A percentile compares a stretch with the other conserved stretches of the same genome.
phyloP scores from a whole-genome alignment of 208 protist species.

The Wallacemonas collosoma region DNA sequence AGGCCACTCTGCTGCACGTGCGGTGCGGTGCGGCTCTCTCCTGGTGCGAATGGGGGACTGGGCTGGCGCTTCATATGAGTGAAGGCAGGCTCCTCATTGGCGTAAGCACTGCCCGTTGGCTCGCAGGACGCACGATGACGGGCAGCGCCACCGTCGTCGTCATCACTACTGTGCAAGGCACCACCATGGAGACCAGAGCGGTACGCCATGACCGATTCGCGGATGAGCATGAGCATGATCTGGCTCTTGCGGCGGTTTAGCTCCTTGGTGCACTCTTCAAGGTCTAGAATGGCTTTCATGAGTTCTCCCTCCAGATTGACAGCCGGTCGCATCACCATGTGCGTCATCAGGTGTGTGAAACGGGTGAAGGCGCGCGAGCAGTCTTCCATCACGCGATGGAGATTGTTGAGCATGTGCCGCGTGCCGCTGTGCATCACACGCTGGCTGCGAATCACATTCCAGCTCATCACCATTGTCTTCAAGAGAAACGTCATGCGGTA shows the following conservation, averaged over 20 bases:
- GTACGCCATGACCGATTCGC: conserved; percentile 47
- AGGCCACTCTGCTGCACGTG: background rate
- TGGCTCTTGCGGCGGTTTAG: conserved; percentile 79
- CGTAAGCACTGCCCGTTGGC: background rate
- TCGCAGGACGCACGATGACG: background rate
- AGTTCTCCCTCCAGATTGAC: conserved; percentile 75
- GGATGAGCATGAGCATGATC: conserved; percentile 82
- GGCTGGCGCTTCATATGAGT: background rate
- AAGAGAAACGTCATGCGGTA: conserved; percentile 80
- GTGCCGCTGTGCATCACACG: conserved; percentile 43
- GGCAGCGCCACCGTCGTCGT: background rate
- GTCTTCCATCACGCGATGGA: conserved; percentile 71
- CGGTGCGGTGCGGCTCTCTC: background rate
- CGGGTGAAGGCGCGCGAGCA: conserved; percentile 57
- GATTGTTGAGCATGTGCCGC: conserved; percentile 54
- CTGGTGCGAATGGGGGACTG: background rate
- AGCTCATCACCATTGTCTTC: conserved; percentile 85
- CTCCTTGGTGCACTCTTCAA: conserved; percentile 59
- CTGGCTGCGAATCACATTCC: conserved; percentile 82
- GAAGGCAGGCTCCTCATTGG: conserved; percentile 9
- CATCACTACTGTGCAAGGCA: conserved; percentile 7
- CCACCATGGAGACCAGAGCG: conserved; percentile 16
- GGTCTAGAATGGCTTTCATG: conserved; percentile 68
- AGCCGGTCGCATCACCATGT: conserved; percentile 63
- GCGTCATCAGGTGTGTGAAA: conserved; percentile 68